phyloP scores from a whole-genome alignment of 495 filamentous ascomycete genomes.

The Aspergillus kassunensis region DNA sequence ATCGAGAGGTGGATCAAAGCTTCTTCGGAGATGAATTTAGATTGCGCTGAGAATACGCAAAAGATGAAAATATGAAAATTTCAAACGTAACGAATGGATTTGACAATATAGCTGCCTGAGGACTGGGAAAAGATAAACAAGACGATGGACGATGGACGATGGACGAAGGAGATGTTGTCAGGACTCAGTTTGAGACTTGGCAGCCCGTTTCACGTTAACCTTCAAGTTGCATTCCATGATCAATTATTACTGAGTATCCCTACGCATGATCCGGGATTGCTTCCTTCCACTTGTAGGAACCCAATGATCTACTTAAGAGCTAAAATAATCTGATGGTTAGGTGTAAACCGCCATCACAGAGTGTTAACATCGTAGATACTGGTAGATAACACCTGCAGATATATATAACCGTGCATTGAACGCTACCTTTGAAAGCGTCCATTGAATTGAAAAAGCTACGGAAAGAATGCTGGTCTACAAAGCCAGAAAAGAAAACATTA shows the following conservation, averaged over 20 bases:
- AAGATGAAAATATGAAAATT: background rate
- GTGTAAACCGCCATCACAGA: no score
- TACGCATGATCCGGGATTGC: no score
- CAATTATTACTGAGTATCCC: no score
- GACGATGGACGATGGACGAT: background rate
- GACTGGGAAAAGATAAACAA: slow-evolving; percentile 8
- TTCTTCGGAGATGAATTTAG: background rate
- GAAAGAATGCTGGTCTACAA: slow-evolving; percentile 8
- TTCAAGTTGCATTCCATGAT: background rate
- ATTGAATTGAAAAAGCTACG: background rate
- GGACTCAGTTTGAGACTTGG: background rate
- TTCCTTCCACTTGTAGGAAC: no score
- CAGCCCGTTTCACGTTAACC: background rate
- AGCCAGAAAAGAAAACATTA: background rate
- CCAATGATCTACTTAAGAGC: no score
- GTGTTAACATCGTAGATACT: no score
- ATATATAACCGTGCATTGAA: no score
- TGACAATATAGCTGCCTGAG: slow-evolving; percentile 47
- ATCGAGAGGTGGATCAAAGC: background rate
- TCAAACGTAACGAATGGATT: slow-evolving; percentile 54
- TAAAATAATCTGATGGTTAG: no score
- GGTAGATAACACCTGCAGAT: no score
- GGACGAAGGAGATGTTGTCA: background rate
- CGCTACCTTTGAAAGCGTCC: no score
- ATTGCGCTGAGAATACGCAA: background rate